These are phyloP conservation scores for Tetrahymena malaccensis DNA, from an alignment of 73 alveolate species.

Conservation along the genomic window DNA sequence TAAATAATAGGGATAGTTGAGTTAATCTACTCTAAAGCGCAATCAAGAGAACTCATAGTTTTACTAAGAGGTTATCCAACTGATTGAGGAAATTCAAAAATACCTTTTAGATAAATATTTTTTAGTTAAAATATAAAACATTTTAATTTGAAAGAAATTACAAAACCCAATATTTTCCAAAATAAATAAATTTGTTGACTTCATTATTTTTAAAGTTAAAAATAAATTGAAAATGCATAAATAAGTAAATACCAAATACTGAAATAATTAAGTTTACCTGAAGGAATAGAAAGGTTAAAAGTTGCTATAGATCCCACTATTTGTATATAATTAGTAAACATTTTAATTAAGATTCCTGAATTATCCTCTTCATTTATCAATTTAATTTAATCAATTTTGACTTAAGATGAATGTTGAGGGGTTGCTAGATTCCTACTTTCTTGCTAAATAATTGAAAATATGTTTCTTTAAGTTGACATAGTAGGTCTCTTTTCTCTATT, in stretches of 20 bases:
- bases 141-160: too few relatives aligned
- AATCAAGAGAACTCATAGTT: background rate
- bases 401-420: background rate
- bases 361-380: background rate
- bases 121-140: too few relatives aligned
- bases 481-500: background rate
- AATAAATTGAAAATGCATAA: background rate
- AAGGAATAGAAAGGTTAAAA: constrained; percentile 4
- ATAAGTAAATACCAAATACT: too few relatives aligned
- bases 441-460: too few relatives aligned
- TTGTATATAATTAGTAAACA: background rate
- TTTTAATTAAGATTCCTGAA: constrained; percentile 19
- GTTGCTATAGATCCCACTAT: constrained; percentile 12
- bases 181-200: too few relatives aligned
- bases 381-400: background rate
- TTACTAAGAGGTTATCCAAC: background rate
- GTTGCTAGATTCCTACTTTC: background rate
- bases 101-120: background rate
- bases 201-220: background rate
- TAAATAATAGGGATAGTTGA: background rate
- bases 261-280: background rate
- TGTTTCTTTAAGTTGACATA: too few relatives aligned
- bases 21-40: background rate
- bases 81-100: background rate
- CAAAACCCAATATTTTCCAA: too few relatives aligned